Evolutionary conservation across 2,329 filamentous ascomycete genomes (phyloP), one percentile per base, ranked within the genome.

Genomic region (Colletotrichum sp.): DNA sequence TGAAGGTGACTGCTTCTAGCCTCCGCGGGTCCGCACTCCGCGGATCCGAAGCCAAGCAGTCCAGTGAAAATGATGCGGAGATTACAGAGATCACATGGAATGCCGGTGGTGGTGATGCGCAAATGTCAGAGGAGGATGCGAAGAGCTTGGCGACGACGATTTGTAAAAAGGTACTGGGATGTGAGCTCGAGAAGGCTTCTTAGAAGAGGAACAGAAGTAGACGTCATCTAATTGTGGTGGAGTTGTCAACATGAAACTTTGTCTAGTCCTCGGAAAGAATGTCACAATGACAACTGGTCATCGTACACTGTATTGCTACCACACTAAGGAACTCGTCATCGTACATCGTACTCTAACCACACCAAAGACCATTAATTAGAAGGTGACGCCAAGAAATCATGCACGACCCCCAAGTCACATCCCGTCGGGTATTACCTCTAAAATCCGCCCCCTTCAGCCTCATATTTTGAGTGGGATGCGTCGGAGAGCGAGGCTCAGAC

Each of bases 11-110:
- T 4, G 43, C 31, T 36, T 27, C 34, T 27, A 18, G 38, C 8
- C 27, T 27, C n/a, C 24, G 21, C 24, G 63, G 15, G 1, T 18
- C 31, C 27, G 29, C 15, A 33, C 27, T n/a, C 29, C 24, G 21
- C 16, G 63, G 15, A 2, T 18, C 31, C 27, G 29, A 29, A 34
- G 21, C 6, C 27, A 54, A 15, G 29, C 4, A 21, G 0, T 3
- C 43, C 2, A 13, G 27, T 8, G 12, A n/a, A 16, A 9, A 5
- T 0, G 24, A 27, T 16, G 34, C 68, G 27, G 51, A 57, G 16
- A 71, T 71, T 24, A 54, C 51, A 21, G 54, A 61, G n/a, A 51
- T 71, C n/a, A 66, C 54, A 24, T 71, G 69, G 69, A 54, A 66
- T 24, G 8, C 12, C 12, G 62, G 47, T 16, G 15, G 21, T n/a